Base-by-base conservation (phyloP, 2,329 filamentous ascomycete species). In the Didymella sp. region DNA sequence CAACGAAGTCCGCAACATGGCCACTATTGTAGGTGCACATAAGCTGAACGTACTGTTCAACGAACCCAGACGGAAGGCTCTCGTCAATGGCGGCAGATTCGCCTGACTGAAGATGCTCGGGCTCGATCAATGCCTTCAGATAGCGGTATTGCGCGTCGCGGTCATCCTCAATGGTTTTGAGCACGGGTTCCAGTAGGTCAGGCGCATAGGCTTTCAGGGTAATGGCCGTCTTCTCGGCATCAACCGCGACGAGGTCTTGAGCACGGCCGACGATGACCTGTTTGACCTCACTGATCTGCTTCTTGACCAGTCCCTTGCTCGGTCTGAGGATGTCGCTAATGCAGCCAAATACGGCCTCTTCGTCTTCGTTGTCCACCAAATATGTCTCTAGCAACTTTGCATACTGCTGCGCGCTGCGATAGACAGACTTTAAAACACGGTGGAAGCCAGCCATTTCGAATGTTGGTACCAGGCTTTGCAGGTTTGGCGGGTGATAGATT, bases 341-440 rank as follows among this genome's bases (percentile, higher is more conserved):
- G 69, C 90, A 93, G 44, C 87, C 86, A 73, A 97, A 98, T 1
- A 96, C 84, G 5, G 82, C 84, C 5, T 88, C 84, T 53, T 87
- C 87, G 62, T 95, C 89, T 45, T 92, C 87, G 0, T 84, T 83
- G 67, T 99, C 95, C 59, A 96, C 90, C 59, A 99, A 91, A 70
- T 92, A 96, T 0, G 88, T 87, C 66, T 89, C 82, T 6, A 98
- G 77, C 25, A 97, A 85, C 66, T 89, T 87, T 1, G 88, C 85
- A 67, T 91, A 96, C 69, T 94, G 88, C 66, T 87, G 89, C 64
- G 96, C 91, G 5, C 84, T 81, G 65, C 87, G 89, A 75, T 96
- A 96, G 9, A 92, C 89, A 13, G 91, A 88, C 78, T 99, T 99
- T 51, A 99, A 77, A 25, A 99, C 94, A 45, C 95, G 88, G 73